Conservation (phyloP, 257 asterid species). For the Linderniella brevidens region DNA sequence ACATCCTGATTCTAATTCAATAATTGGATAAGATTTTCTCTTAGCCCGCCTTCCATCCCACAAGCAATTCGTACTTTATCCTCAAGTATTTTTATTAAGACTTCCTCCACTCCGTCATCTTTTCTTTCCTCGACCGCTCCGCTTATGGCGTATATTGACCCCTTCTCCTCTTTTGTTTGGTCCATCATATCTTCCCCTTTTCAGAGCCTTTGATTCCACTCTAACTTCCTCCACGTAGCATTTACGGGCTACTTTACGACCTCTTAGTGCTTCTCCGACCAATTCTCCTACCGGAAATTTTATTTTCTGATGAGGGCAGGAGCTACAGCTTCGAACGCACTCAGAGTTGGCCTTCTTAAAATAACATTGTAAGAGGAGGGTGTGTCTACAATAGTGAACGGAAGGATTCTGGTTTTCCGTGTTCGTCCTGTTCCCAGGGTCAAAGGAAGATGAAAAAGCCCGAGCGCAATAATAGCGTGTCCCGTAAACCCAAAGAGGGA, state of each 20-base stretch:
- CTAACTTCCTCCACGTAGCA: not conserved
- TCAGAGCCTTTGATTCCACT: not conserved
- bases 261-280: not conserved
- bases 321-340: not conserved
- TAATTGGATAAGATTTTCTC: not conserved
- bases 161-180: too few species aligned
- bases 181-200: not conserved
- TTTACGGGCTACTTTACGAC: not conserved
- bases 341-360: not conserved
- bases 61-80: not conserved
- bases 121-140: too few species aligned
- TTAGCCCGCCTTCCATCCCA: not conserved
- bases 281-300: not conserved
- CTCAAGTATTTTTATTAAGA: too few species aligned
- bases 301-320: not conserved
- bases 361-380: not conserved
- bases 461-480: too few species aligned
- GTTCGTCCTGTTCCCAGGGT: too few species aligned
- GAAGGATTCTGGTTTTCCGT: too few species aligned
- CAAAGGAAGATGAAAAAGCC: not conserved
- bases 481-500: too few species aligned
- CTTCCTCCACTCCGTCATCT: too few species aligned
- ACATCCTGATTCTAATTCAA: not conserved
- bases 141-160: too few species aligned
- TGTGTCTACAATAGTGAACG: not conserved